Conservation (phyloP, 176 grass and related monocot species). For the Eleusine indica region DNA sequence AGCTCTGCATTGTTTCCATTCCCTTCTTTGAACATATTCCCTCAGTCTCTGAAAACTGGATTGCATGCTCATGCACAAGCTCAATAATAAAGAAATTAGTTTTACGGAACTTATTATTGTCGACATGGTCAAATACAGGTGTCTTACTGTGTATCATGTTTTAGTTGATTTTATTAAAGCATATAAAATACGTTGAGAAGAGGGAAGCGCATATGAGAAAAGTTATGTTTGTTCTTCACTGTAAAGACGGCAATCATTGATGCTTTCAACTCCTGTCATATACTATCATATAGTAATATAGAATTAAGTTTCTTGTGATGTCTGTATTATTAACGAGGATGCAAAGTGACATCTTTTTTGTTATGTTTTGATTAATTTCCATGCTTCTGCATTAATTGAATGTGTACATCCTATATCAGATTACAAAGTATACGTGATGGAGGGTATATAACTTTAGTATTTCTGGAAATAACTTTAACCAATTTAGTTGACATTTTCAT, state of each 20-base stretch:
- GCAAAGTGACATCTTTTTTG: conserved; percentile 14
- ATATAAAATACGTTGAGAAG: conserved; percentile 17
- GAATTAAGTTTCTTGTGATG: conserved; percentile 27
- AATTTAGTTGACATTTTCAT: not conserved
- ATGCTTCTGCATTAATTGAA: not conserved
- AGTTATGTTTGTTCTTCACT: conserved; percentile 27
- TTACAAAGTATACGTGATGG: not conserved
- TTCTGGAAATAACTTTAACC: not conserved
- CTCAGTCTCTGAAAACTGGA: too few relatives aligned
- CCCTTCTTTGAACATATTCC: too few relatives aligned
- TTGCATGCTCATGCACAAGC: too few relatives aligned
- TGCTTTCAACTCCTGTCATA: not conserved
- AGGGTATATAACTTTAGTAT: conserved; percentile 22
- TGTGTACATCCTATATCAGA: not conserved
- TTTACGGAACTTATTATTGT: not conserved
- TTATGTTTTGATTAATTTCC: conserved; percentile 34
- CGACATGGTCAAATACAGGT: not conserved
- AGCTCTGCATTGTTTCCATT: too few relatives aligned
- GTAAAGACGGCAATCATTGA: conserved; percentile 44
- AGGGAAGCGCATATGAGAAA: conserved; percentile 19
- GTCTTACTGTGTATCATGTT: not conserved
- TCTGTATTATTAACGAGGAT: conserved; percentile 19
- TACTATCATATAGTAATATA: not conserved
- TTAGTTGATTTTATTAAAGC: not conserved
- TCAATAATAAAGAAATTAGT: not conserved